Evolutionary conservation across 257 asterid species (phyloP), one percentile per base, ranked within the genome.

Genomic region (Capsicum chinense): DNA sequence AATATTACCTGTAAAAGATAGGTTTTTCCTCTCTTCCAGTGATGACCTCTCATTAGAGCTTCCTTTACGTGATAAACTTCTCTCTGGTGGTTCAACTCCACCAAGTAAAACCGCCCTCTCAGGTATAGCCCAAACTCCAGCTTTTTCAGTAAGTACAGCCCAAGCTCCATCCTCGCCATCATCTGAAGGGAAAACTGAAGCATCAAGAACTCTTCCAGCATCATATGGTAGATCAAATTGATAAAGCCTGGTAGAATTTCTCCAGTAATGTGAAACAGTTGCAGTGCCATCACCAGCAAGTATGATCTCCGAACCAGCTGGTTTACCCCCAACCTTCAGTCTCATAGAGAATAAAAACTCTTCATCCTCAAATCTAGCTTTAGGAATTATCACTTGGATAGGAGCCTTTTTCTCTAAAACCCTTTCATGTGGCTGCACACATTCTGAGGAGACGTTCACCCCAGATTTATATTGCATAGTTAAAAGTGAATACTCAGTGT

Each of bases 201-300:
- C 96, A 93, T 94, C 98, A 82, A 95, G 94, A 88, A 93, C 98
- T 87, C 92, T 95, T 66, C 97, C 99, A 83, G 96, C 98, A 92
- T 95, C 99, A 87, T 93, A 83, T 54, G 98, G 99, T 83, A 93
- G 89, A 87, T 95, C 99, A 91, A 95, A 95, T 84, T 93, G 98
- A 89, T 93, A 94, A 68, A 95, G 98, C 80, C 92, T 90, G 76
- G 98, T 94, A 73, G 98, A 92, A 89, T 85, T 89, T 88, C 94
- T 92, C 94, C 95, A 93, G 88, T 93, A 94, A 89, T 95, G 96
- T 79, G 98, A 91, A 84, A 94, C 97, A 67, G 99, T 95, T 80
- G 99, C 99, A 87, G 99, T 95, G 83, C 99, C 99, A 90, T 94
- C 99, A 67, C 96, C 97, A 58, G 98, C 93, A 83, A 94, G 94